Evolutionary conservation across 2,329 filamentous ascomycete genomes (phyloP).

Genomic region (Hypocreales sp.): DNA sequence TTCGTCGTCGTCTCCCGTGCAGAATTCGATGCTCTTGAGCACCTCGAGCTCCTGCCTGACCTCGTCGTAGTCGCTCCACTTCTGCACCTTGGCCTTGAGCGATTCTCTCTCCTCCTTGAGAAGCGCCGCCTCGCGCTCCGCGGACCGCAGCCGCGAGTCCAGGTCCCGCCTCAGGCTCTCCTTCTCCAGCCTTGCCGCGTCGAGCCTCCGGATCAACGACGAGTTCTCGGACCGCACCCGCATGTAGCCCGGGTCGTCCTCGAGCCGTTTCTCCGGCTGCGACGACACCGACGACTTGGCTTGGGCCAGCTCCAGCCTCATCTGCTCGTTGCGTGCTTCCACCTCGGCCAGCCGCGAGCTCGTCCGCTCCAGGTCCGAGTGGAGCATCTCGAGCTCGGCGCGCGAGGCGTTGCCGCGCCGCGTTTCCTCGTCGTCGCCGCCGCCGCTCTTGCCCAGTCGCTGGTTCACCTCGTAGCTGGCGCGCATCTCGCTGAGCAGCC

Average conservation of each 20-base stretch:
- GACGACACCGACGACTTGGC: constrained; percentile 54
- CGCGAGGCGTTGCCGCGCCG: constrained; percentile 55
- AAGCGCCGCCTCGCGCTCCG: constrained; percentile 63
- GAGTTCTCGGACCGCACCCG: constrained; percentile 88
- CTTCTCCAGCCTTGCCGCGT: constrained; percentile 68
- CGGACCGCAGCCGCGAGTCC: constrained; percentile 58
- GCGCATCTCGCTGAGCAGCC: constrained; percentile 84
- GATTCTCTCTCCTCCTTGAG: constrained; percentile 69
- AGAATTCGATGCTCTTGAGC: constrained; percentile 94
- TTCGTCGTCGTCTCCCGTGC: constrained; percentile 73
- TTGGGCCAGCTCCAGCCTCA: constrained; percentile 81
- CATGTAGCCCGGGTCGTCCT: constrained; percentile 83
- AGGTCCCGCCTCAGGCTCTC: constrained; percentile 65
- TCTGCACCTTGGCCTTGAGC: constrained; percentile 67
- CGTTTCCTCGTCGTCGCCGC: constrained; percentile 38
- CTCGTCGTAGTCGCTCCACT: constrained; percentile 89
- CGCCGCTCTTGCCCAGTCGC: constrained; percentile 60
- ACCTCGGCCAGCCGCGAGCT: constrained; percentile 77
- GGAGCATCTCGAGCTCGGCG: constrained; percentile 87
- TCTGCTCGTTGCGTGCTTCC: constrained; percentile 84
- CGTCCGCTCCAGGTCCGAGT: constrained; percentile 80
- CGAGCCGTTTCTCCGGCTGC: constrained; percentile 45
- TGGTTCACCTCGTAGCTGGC: constrained; percentile 95
- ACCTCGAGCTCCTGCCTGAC: constrained; percentile 93
- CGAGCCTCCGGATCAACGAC: constrained; percentile 75